Conservation (phyloP, 495 filamentous ascomycete species). For the Terfezia claveryi region DNA sequence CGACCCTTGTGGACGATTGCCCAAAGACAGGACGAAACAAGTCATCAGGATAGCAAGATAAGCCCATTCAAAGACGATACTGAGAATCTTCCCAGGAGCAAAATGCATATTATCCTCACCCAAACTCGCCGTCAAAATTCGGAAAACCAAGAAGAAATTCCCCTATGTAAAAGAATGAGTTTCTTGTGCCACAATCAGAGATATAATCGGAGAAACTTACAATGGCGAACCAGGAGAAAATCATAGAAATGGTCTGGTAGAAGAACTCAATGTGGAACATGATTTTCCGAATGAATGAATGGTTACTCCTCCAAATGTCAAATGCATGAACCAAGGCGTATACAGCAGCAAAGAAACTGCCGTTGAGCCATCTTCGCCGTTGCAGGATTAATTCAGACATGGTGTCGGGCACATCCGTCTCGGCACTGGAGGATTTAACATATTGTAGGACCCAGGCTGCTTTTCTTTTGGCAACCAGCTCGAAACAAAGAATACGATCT, state of each 20-base stretch:
- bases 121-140: constrained; percentile 78
- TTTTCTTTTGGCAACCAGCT: constrained; percentile 91
- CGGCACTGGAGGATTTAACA: constrained; percentile 86
- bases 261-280: constrained; percentile 80
- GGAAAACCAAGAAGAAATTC: constrained; percentile 98
- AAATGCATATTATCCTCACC: constrained; percentile 44
- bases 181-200: not conserved
- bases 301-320: constrained; percentile 78
- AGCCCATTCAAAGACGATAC: constrained; percentile 85
- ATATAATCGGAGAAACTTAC: constrained; percentile 19
- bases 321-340: constrained; percentile 90
- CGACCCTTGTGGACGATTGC: constrained; percentile 87
- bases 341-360: constrained; percentile 92
- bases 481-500: constrained; percentile 97
- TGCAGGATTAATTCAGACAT: constrained; percentile 94
- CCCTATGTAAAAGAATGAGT: constrained; percentile 26
- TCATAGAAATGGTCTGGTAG: constrained; percentile 87
- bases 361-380: constrained; percentile 92
- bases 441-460: constrained; percentile 95
- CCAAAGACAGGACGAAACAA: constrained; percentile 86
- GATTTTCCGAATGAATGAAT: constrained; percentile 67
- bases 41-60: constrained; percentile 81
- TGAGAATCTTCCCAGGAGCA: constrained; percentile 51
- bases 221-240: constrained; percentile 98
- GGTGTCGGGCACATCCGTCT: constrained; percentile 91